Conservation (phyloP, 208 protist genomes). For the Leishmania major region DNA sequence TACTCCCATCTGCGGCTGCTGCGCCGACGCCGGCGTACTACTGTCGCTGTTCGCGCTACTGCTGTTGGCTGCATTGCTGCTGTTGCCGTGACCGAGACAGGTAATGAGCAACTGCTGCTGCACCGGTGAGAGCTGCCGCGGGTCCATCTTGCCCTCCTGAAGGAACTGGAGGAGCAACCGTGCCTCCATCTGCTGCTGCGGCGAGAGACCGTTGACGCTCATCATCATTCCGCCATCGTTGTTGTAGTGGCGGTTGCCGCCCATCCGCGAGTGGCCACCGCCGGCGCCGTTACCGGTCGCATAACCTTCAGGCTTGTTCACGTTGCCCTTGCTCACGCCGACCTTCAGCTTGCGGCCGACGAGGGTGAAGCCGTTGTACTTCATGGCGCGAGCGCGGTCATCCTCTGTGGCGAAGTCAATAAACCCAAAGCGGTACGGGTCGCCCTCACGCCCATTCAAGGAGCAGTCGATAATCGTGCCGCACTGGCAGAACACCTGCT, state of each 20-base stretch:
- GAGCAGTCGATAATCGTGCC: conserved; percentile 85
- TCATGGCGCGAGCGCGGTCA: conserved; percentile 75
- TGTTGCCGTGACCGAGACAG: conserved; percentile 8
- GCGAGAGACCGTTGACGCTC: conserved; percentile 27
- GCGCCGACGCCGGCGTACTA: neutral
- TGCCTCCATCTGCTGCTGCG: conserved; percentile 54
- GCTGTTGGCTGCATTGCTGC: neutral
- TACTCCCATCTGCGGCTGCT: conserved; percentile 5
- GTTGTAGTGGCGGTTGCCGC: neutral
- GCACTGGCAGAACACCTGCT: conserved; percentile 80
- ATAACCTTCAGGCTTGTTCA: conserved; percentile 47
- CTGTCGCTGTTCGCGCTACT: conserved; percentile 2
- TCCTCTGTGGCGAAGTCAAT: conserved; percentile 88
- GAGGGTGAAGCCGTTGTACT: conserved; percentile 87
- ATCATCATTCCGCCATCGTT: conserved; percentile 1
- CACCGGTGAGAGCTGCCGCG: conserved; percentile 57
- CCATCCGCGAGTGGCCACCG: conserved; percentile 5
- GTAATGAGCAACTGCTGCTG: conserved; percentile 49
- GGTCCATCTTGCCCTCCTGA: conserved; percentile 69
- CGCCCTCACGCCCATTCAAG: conserved; percentile 78
- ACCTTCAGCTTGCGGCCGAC: conserved; percentile 82
- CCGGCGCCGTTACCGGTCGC: conserved; percentile 27
- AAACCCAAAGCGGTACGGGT: conserved; percentile 88
- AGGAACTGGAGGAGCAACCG: conserved; percentile 75
- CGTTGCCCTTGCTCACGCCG: conserved; percentile 85